Base-by-base conservation (phyloP, 192 early-diverging fungal genomes). In the Rhizophagus clarus region DNA sequence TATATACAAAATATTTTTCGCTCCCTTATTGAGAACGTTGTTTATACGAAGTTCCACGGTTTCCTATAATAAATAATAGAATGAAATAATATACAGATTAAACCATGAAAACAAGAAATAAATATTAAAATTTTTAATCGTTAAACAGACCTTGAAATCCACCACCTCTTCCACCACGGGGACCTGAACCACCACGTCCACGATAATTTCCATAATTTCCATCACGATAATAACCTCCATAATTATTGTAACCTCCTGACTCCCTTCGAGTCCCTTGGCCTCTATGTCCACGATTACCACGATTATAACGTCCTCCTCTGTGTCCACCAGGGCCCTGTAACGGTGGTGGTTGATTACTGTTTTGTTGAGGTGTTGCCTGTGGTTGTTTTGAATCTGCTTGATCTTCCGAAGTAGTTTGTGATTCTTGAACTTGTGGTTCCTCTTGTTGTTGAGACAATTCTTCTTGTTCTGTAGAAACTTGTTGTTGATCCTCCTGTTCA, bases 101-200 rank as follows among this genome's bases (percentile, higher is more conserved):
- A 40, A 24, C 2, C 14, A 20, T 31, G 10, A 60, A 60, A n/a
- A 1, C 61, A 17, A 26, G 15, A 73, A 17, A 56, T 40, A 26
- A 56, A 7, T 61, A 22, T 15, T 10, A 9, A 37, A 63, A 32
- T 24, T 8, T n/a, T 11, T 63, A 63, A 34, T 32, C 6, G 6
- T 37, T 7, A 51, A 72, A 75, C 31, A n/a, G 11, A 67, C 42
- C 76, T 77, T 29, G 42, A 47, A 45, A 67, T 49, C 64, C 76
- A 68, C 62, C 42, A 22, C 61, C 61, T 9, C 62, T 61, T n/a
- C 40, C 29, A 40, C 42, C 37, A 22, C 62, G 14, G 14, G 75
- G 32, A 67, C 42, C 66, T 20, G 34, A 0, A 49, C 76, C 76
- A 67, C 76, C 29, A 14, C 64, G 34, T n/a, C 64, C 63, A 45